Conservation (phyloP, 768 basidiomycete genomes). For the Terana coerulea region DNA sequence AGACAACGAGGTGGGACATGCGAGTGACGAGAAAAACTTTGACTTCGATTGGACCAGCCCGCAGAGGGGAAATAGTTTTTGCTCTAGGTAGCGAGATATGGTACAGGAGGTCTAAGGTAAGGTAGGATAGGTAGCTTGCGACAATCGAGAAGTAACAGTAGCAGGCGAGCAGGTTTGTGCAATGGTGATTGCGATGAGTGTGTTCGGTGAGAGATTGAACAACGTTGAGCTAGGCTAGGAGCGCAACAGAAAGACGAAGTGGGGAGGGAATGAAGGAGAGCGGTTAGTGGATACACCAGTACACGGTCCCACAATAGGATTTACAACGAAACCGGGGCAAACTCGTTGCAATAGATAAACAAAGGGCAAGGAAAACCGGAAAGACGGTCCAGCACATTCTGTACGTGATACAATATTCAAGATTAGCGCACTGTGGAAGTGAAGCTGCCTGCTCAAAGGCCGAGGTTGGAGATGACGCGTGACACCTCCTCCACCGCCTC, state of each 20-base stretch:
- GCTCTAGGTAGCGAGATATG: conserved; percentile 13
- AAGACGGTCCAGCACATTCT: conserved; percentile 1
- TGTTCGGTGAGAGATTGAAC: conserved; percentile 5
- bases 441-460: conserved; percentile 22
- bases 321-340: conserved; percentile 2
- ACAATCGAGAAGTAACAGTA: background rate
- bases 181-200: conserved; percentile 6
- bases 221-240: conserved; percentile 8
- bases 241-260: conserved; percentile 9
- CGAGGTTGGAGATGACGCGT: conserved; percentile 40
- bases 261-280: conserved; percentile 9
- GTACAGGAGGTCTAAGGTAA: conserved; percentile 14
- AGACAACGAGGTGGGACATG: background rate
- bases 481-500: conserved; percentile 21
- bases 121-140: conserved; percentile 5
- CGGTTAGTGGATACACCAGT: conserved; percentile 15
- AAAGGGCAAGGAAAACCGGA: background rate
- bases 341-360: background rate
- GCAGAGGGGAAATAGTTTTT: conserved; percentile 9
- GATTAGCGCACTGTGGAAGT: too few relatives aligned
- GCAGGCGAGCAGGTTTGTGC: conserved; percentile 12
- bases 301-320: conserved; percentile 14
- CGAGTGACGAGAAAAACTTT: background rate
- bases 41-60: conserved; percentile 6
- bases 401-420: conserved; percentile 5